Conservation (phyloP, 176 grass and related monocot species). For the Cenchrus fungigraminus region DNA sequence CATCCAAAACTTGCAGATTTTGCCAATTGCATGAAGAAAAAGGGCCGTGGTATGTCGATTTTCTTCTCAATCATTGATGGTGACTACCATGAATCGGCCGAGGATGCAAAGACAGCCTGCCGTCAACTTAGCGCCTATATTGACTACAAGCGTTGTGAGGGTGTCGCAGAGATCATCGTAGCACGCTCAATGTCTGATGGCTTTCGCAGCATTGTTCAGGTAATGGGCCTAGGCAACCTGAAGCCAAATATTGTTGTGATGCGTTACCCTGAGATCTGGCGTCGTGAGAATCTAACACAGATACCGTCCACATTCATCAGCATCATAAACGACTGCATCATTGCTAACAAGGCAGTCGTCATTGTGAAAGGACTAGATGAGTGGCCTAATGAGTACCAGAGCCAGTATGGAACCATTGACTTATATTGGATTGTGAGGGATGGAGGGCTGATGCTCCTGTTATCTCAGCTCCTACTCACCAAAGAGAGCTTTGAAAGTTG, state of each 20-base stretch:
- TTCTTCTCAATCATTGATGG: conserved; percentile 83
- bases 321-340: conserved; percentile 95
- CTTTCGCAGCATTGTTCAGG: conserved; percentile 84
- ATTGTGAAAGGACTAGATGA: conserved; percentile 95
- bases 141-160: conserved; percentile 84
- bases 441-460: conserved; percentile 88
- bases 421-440: conserved; percentile 95
- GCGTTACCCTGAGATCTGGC: conserved; percentile 97
- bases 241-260: conserved; percentile 96
- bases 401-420: conserved; percentile 82
- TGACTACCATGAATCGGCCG: conserved; percentile 67
- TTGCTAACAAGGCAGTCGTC: conserved; percentile 92
- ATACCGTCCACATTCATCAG: conserved; percentile 88
- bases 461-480: conserved; percentile 90
- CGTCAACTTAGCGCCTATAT: conserved; percentile 78
- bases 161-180: conserved; percentile 88
- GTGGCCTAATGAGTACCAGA: conserved; percentile 94
- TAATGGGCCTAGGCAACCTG: conserved; percentile 94
- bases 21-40: conserved; percentile 94
- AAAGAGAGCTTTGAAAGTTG: conserved; percentile 88
- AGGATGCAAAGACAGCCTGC: conserved; percentile 68
- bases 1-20: conserved; percentile 98
- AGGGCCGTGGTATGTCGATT: conserved; percentile 83
- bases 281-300: conserved; percentile 72
- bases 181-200: conserved; percentile 78